Base-by-base conservation (phyloP, 1,284 basidiomycete genomes). In the Ganoderma leucocontextum region DNA sequence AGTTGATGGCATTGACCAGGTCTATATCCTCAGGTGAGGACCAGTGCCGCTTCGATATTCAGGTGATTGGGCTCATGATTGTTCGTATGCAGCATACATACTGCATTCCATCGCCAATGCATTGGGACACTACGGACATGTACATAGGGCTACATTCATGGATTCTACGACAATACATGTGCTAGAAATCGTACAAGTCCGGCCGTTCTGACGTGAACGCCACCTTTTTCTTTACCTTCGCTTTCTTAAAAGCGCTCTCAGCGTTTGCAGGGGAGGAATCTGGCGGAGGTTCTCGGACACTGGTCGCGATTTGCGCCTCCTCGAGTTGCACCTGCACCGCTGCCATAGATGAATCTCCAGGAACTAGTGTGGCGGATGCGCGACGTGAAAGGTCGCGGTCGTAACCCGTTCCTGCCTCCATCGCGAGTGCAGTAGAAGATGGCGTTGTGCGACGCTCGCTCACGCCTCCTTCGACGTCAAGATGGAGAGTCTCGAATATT, bases 391-490 rank as follows among this genome's bases (percentile, higher is more conserved):
- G 71, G 4, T 58, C 49, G 47, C 67, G 74, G 47, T 59, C 49
- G 33, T 70, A 65, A 64, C 61, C 72, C 35, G 15, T 65, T 13
- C 65, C 74, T 19, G 69, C 74, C 60, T 79, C 78, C 64, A 76
- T 55, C 29, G 71, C 70, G n/a, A 72, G 74, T 4, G 73, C 68
- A 47, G 70, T 80, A 19, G 79, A 66, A n/a, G 83, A 80, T 15
- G 88, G 84, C 2, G 84, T 88, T 13, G 94, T 96, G 70, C 94
- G 84, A 69, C 96, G 85, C 79, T 98, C 97, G 15, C 91, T 87
- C 6, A 95, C 91, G 6, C 96, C 96, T 12, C 96, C 97, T 78
- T 98, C 96, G 4, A 96, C 86, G 76, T 97, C 97, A 13, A 98
- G 85, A 82, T 98, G 95, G 67, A 98, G 83, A 29, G 96, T 98